These are phyloP conservation scores for Aspergillus terreus DNA, from an alignment of 2,329 filamentous ascomycete genomes.

Conservation along the genomic window DNA sequence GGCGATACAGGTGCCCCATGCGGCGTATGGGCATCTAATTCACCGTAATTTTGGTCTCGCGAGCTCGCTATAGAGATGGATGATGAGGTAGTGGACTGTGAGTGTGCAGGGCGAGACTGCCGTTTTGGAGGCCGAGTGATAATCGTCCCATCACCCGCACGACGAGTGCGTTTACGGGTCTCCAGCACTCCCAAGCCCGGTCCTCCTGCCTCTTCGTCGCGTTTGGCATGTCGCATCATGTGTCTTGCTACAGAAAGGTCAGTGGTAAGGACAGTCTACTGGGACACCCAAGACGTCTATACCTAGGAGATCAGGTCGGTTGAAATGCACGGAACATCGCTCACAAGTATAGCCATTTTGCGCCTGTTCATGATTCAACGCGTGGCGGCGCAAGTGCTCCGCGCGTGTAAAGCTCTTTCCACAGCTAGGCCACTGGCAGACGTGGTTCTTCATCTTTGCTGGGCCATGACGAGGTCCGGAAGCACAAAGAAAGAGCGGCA, in stretches of 20 bases:
- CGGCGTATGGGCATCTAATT: constrained; percentile 9
- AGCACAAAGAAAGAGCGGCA: not conserved
- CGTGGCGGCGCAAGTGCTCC: constrained; percentile 57
- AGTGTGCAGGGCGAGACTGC: constrained; percentile 12
- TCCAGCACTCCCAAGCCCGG: constrained; percentile 46
- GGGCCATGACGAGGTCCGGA: not conserved
- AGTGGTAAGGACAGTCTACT: not conserved
- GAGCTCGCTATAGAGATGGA: constrained; percentile 13
- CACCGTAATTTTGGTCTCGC: constrained; percentile 4
- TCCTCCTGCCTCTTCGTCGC: constrained; percentile 50
- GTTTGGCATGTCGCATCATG: constrained; percentile 50
- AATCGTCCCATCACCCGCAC: constrained; percentile 46
- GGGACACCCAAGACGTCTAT: constrained; percentile 4
- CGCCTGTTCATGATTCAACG: constrained; percentile 53
- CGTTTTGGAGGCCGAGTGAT: constrained; percentile 36
- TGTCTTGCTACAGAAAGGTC: constrained; percentile 50
- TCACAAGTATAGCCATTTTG: constrained; percentile 51
- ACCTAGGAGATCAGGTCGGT: constrained; percentile 58
- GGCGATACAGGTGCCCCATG: constrained; percentile 26
- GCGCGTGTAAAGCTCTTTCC: constrained; percentile 54
- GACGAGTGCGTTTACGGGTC: constrained; percentile 49
- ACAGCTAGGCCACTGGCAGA: constrained; percentile 47
- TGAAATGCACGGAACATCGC: constrained; percentile 59
- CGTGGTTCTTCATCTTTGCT: constrained; percentile 11
- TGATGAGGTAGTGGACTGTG: constrained; percentile 6